phyloP scores from a whole-genome alignment of 306 rosid genomes.

The Erythrophleum fordii region DNA sequence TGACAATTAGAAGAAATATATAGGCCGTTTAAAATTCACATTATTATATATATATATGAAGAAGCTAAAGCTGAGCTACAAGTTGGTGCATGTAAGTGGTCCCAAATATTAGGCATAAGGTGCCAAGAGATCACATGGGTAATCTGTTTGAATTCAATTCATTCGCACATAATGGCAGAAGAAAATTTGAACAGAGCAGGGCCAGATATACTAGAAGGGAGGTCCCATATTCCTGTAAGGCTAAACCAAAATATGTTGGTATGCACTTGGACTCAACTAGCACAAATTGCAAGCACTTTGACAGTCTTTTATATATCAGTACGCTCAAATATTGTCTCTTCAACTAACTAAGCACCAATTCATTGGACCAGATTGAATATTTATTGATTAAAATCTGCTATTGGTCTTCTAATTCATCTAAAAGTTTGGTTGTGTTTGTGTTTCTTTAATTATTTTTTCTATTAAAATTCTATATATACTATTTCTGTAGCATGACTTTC shows the following conservation, averaged over 20 bases:
- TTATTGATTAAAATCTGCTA: too few relatives aligned
- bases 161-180: conserved; percentile 4
- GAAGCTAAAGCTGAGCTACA: too few relatives aligned
- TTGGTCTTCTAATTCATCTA: too few relatives aligned
- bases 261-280: background rate
- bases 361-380: background rate
- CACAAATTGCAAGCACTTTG: background rate
- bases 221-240: conserved; percentile 1
- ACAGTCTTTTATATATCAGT: background rate
- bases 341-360: background rate
- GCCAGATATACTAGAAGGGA: background rate
- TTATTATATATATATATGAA: too few relatives aligned
- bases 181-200: background rate
- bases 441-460: too few relatives aligned
- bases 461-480: too few relatives aligned
- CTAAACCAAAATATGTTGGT: background rate
- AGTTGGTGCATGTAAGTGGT: background rate
- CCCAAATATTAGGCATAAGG: conserved; percentile 14
- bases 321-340: background rate
- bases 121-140: conserved; percentile 17
- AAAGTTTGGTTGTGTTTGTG: too few relatives aligned
- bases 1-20: too few relatives aligned
- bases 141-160: background rate
- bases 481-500: too few relatives aligned
- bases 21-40: too few relatives aligned